Evolutionary conservation across 2,329 filamentous ascomycete species (phyloP).

Genomic region (Scopulariopsis brevicaulis): DNA sequence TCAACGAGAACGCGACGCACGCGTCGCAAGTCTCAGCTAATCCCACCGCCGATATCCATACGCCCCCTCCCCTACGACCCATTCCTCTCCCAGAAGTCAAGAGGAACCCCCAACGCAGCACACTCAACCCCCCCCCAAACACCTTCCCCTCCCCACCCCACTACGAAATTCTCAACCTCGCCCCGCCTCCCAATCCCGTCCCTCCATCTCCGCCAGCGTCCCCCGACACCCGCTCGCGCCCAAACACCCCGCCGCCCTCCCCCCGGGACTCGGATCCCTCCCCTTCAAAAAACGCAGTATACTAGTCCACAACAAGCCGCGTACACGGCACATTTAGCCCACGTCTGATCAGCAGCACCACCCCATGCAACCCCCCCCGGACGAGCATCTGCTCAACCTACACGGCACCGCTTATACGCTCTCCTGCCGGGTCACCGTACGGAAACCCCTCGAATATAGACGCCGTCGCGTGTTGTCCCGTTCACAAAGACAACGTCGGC

Average conservation of each 20-base stretch:
- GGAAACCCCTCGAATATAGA: constrained; percentile 16
- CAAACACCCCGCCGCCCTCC: constrained; percentile 18
- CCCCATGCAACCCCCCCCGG: constrained; percentile 20
- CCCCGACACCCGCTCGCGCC: constrained; percentile 14
- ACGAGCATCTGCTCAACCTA: constrained; percentile 24
- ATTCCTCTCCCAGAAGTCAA: too few relatives aligned
- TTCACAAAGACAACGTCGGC: constrained; percentile 19
- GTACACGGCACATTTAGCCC: constrained; percentile 20
- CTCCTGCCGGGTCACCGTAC: constrained; percentile 19
- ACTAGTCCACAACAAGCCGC: constrained; percentile 20
- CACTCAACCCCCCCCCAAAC: background rate
- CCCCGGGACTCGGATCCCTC: constrained; percentile 19
- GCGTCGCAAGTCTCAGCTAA: too few relatives aligned
- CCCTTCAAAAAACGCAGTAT: constrained; percentile 18
- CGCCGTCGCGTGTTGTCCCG: constrained; percentile 22
- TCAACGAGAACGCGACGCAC: too few relatives aligned
- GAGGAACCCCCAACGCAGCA: too few relatives aligned
- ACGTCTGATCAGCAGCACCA: constrained; percentile 20
- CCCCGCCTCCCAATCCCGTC: constrained; percentile 16
- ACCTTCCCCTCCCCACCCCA: constrained; percentile 1
- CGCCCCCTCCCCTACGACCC: too few relatives aligned
- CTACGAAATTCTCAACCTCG: background rate
- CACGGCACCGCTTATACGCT: constrained; percentile 30
- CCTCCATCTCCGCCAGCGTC: constrained; percentile 15
- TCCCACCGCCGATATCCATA: too few relatives aligned